These are phyloP conservation scores for Lentinula sp. DNA, from an alignment of 768 basidiomycete species.

Conservation along the genomic window DNA sequence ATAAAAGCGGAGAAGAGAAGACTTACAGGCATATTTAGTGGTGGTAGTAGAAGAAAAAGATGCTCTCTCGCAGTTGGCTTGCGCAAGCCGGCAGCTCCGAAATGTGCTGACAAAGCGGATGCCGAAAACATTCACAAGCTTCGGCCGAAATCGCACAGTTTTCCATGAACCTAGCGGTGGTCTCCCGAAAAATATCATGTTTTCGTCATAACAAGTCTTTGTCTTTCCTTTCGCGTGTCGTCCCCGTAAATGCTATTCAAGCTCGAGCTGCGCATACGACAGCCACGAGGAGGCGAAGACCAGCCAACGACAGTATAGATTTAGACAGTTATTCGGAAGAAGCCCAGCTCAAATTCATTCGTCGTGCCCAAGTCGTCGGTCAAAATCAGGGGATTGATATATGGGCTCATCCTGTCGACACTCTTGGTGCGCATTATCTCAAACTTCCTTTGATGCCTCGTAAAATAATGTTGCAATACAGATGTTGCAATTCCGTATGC, in stretches of 20 bases:
- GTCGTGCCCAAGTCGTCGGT: background rate
- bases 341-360: background rate
- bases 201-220: background rate
- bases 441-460: background rate
- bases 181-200: background rate
- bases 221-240: background rate
- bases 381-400: background rate
- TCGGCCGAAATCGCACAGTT: background rate
- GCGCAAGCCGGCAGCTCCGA: background rate
- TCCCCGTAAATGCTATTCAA: background rate
- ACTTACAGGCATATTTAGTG: slow-evolving; percentile 43
- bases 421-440: background rate
- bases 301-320: background rate
- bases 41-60: slow-evolving; percentile 8
- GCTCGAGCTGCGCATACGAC: background rate
- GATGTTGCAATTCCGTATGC: slow-evolving; percentile 4
- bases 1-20: background rate
- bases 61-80: background rate
- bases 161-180: background rate
- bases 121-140: background rate
- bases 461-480: background rate
- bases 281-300: background rate
- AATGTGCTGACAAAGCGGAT: background rate
- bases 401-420: background rate
- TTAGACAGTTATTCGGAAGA: background rate